Evolutionary conservation across 805 yeast genomes (phyloP).

Genomic region (Yamadazyma insecticola): DNA sequence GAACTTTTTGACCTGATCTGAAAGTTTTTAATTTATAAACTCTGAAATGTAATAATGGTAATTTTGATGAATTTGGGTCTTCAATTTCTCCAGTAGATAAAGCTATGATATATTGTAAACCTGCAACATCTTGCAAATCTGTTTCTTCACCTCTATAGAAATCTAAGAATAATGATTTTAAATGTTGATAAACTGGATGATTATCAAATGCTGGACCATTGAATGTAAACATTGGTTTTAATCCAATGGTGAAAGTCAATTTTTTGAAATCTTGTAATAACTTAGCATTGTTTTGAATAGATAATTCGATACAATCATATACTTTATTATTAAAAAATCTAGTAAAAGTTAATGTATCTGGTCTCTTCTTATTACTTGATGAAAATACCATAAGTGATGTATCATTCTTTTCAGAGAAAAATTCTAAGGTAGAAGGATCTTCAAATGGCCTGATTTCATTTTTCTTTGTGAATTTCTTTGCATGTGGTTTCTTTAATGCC

Average conservation of each 20-base stretch:
- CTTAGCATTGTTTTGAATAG: constrained; percentile 61
- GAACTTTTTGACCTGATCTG: constrained; percentile 81
- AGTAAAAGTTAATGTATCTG: constrained; percentile 80
- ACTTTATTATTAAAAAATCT: constrained; percentile 88
- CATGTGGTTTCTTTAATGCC: constrained; percentile 86
- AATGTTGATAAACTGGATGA: constrained; percentile 78
- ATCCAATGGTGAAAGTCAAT: constrained; percentile 76
- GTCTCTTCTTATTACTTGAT: constrained; percentile 84
- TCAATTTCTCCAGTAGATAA: constrained; percentile 72
- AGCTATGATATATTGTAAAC: constrained; percentile 86
- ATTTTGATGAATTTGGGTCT: constrained; percentile 62
- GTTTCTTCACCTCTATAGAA: constrained; percentile 84
- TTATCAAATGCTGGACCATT: constrained; percentile 89
- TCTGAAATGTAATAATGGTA: constrained; percentile 85
- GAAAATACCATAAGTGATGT: constrained; percentile 76
- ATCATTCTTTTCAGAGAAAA: constrained; percentile 93
- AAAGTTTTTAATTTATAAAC: constrained; percentile 82
- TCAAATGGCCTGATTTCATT: constrained; percentile 92
- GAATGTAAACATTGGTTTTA: constrained; percentile 91
- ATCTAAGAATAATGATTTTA: constrained; percentile 86
- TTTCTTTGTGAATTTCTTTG: constrained; percentile 81
- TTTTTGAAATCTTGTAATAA: constrained; percentile 77
- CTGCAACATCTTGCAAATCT: constrained; percentile 86
- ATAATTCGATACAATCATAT: constrained; percentile 91
- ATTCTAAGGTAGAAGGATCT: constrained; percentile 79